Conservation (phyloP, 345 rosid genomes). For the Heritiera fomes region DNA sequence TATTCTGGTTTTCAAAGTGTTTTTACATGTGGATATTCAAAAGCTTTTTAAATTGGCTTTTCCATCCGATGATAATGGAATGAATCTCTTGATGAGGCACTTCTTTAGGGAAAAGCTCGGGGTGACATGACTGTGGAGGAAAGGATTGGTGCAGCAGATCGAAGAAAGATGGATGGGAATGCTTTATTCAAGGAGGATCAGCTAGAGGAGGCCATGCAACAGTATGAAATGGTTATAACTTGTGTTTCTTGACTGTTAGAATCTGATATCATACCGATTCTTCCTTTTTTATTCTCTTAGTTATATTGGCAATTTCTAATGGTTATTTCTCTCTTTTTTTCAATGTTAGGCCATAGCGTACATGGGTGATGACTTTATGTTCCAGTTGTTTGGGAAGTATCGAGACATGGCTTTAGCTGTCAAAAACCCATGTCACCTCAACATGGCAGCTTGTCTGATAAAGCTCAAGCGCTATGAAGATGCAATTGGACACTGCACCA, state of each 20-base stretch:
- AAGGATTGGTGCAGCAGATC: constrained; percentile 88
- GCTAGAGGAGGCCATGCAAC: constrained; percentile 93
- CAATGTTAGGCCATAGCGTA: constrained; percentile 77
- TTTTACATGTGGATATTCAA: background rate
- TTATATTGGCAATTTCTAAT: constrained; percentile 17
- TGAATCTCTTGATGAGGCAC: constrained; percentile 12
- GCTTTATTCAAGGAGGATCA: constrained; percentile 71
- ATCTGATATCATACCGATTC: background rate
- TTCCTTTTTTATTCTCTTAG: background rate
- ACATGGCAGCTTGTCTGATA: constrained; percentile 86
- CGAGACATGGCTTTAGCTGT: constrained; percentile 96
- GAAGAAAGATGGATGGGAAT: constrained; percentile 95
- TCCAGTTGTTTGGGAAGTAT: constrained; percentile 91
- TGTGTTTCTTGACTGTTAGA: constrained; percentile 25
- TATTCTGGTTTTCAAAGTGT: background rate
- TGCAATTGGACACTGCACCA: constrained; percentile 80
- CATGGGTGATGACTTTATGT: constrained; percentile 95
- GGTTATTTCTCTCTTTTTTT: background rate
- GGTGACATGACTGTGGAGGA: constrained; percentile 96
- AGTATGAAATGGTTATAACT: constrained; percentile 91
- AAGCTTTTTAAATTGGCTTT: background rate
- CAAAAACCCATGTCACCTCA: constrained; percentile 93
- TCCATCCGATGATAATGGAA: constrained; percentile 9
- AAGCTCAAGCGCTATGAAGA: constrained; percentile 80
- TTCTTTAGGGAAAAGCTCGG: constrained; percentile 78